These are phyloP conservation scores for Evernia prunastri DNA, from an alignment of 495 filamentous ascomycete genomes.

Conservation along the genomic window DNA sequence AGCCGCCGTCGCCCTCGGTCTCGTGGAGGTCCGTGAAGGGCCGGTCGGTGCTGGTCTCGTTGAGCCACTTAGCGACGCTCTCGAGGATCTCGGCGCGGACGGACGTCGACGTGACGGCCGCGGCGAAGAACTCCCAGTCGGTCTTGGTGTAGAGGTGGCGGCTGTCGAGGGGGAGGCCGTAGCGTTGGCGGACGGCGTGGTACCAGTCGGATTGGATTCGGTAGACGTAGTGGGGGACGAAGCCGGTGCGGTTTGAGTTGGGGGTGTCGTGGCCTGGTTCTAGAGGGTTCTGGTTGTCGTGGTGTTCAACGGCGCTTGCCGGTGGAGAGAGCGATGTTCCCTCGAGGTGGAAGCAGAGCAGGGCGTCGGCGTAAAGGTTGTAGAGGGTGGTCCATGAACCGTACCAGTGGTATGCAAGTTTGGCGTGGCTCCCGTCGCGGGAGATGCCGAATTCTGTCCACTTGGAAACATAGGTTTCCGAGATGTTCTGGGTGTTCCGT, in stretches of 20 bases:
- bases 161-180: slow-evolving; percentile 80
- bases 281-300: slow-evolving; percentile 42
- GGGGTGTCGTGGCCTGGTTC: slow-evolving; percentile 11
- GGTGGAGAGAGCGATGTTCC: slow-evolving; percentile 28
- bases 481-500: slow-evolving; percentile 46
- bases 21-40: slow-evolving; percentile 83
- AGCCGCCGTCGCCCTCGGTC: slow-evolving; percentile 63
- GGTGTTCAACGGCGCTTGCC: neutral
- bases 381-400: slow-evolving; percentile 95
- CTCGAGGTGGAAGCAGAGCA: slow-evolving; percentile 73
- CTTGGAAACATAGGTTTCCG: slow-evolving; percentile 68
- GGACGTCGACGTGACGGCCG: slow-evolving; percentile 62
- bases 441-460: slow-evolving; percentile 81
- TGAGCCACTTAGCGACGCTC: slow-evolving; percentile 77
- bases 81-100: slow-evolving; percentile 67
- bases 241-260: slow-evolving; percentile 31
- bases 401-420: slow-evolving; percentile 90
- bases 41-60: slow-evolving; percentile 70
- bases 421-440: slow-evolving; percentile 75
- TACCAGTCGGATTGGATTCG: slow-evolving; percentile 82
- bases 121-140: slow-evolving; percentile 90
- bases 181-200: slow-evolving; percentile 69
- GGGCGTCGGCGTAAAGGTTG: slow-evolving; percentile 77
- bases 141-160: slow-evolving; percentile 86
- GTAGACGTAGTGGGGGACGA: slow-evolving; percentile 72